Evolutionary conservation across 495 filamentous ascomycete species (phyloP), one percentile per base, ranked within the genome.

Genomic region (Podospora australis): DNA sequence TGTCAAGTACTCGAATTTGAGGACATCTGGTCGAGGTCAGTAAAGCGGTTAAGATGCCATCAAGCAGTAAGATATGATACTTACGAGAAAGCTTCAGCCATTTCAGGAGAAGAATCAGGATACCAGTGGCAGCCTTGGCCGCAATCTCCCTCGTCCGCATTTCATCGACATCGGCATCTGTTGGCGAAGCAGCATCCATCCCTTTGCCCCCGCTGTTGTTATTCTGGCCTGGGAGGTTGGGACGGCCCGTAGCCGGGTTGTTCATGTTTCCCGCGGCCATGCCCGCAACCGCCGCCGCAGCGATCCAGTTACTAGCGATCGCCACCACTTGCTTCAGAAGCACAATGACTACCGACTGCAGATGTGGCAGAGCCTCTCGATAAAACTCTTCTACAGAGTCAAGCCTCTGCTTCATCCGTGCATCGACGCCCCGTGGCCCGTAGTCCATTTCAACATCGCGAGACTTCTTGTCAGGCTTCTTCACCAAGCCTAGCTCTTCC

Each of bases 71-170:
- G n/a, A n/a, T n/a, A n/a, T n/a, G n/a, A n/a, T 6, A 72, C 87
- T 70, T 69, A 95, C 90, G 91, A 50, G 88, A 95, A 53, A 91
- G 73, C 64, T 96, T 94, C 61, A 97, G 88, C 92, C 92, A 98
- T 68, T 96, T 97, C 45, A 97, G 64, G 20, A 98, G 62, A 22
- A 95, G 78, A 25, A 97, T 66, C 35, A 97, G 66, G 49, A 89
- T 83, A 0, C 84, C 90, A 28, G 88, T 91, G 6, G 95, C 83
- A 3, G 90, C 91, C 67, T 98, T 98, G 22, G 80, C 81, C 14
- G 83, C 83, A 44, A 97, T 92, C 60, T 98, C 92, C 34, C 89
- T 78, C 24, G 79, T 77, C 35, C 92, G 78, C 22, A 86, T 72
- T 30, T 82, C 83, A 66, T 96, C 88, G 5, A 92, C 65, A 49